phyloP scores from a whole-genome alignment of 345 rosid genomes.

The Eucalyptus sideroxylon region DNA sequence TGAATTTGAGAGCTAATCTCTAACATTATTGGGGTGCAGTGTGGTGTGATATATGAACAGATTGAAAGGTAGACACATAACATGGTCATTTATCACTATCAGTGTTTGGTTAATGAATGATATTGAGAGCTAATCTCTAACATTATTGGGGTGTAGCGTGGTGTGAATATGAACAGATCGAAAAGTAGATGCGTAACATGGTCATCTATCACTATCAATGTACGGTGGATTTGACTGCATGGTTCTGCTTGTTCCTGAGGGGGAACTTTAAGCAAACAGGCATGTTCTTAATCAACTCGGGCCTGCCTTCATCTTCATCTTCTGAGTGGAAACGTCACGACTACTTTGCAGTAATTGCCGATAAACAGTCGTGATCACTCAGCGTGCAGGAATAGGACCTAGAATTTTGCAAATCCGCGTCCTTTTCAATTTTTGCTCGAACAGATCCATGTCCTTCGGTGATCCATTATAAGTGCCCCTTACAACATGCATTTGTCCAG shows the following conservation, averaged over 20 bases:
- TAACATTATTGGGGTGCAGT: not conserved
- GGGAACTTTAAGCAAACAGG: not conserved
- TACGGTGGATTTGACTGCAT: not conserved
- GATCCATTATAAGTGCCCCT: not conserved
- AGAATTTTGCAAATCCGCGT: not conserved
- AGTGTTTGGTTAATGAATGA: not conserved
- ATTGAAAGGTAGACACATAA: not conserved
- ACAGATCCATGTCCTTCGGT: not conserved
- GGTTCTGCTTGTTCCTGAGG: not conserved
- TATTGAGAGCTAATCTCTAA: not conserved
- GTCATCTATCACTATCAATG: not conserved
- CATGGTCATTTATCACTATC: not conserved
- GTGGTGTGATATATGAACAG: no score
- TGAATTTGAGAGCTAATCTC: not conserved
- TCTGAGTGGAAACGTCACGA: not conserved
- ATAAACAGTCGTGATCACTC: not conserved
- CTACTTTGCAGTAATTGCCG: not conserved
- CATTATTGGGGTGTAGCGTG: not conserved
- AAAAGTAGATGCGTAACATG: not conserved
- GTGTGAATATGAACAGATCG: no score
- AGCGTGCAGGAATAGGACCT: not conserved
- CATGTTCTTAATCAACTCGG: not conserved
- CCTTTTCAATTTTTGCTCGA: no score
- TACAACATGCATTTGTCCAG: not conserved
- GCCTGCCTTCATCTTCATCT: not conserved